Base-by-base conservation (phyloP, 2,329 filamentous ascomycete genomes). In the Pseudogymnoascus sp. region DNA sequence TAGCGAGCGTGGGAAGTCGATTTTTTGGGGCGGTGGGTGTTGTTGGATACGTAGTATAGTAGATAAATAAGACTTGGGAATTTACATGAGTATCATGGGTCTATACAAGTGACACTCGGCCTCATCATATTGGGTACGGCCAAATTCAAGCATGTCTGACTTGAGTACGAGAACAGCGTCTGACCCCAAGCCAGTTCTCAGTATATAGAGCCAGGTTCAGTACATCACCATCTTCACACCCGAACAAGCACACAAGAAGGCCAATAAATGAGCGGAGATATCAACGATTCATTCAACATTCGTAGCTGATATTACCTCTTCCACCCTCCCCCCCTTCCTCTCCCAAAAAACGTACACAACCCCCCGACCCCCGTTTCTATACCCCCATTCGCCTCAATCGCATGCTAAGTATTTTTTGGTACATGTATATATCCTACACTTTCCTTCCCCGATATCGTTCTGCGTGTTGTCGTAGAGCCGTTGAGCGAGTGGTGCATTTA, bases 401-500 rank as follows among this genome's bases (percentile, higher is more conserved):
- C 41, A 47, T 47, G 41, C 41, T 25, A 47, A 39, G 39, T 28
- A 28, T 22, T 28, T 47, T 47, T 47, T 47, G 41, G 41, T 47
- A 47, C 41, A 47, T 28, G 41, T 47, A 47, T 47, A 47, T 47
- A 41, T 47, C 25, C 43, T 50, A 50, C 43, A 50, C 11, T 25
- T 6, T 20, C 4, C 38, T 2, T 22, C 22, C 12, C 12, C 39
- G 8, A 2, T 4, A 20, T 41, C 35, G n/a, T 41, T 9, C 2
- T 20, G 6, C 18, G 38, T 37, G 35, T 37, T 14, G 4, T 37
- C 12, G 11, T 37, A 37, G 34, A n/a, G 35, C 4, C 18, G 39
- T 47, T 22, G 41, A 47, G 22, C 8, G 1, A 2, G 2, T 2
- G 22, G 2, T 2, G 4, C 2, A 20, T 81, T 81, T 90, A 96